phyloP scores from a whole-genome alignment of 2,329 filamentous ascomycete species.

The Dactylellina haptotyla region DNA sequence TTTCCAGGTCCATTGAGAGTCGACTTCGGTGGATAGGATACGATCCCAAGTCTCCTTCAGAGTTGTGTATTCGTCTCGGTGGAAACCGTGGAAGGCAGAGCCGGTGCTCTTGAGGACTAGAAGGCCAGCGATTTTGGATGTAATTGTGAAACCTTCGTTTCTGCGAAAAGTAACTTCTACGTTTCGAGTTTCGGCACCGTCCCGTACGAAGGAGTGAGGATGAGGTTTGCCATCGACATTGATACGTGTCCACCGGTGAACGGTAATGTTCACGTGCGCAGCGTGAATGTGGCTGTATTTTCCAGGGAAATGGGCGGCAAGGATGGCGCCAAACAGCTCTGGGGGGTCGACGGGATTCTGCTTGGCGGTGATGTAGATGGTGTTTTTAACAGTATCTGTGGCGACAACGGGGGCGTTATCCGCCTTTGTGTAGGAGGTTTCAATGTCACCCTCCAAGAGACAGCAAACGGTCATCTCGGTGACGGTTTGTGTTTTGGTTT shows the following conservation, averaged over 20 bases:
- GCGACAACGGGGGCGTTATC: slow-evolving; percentile 96
- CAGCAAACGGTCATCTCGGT: slow-evolving; percentile 95
- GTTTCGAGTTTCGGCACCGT: slow-evolving; percentile 86
- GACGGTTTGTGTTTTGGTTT: slow-evolving; percentile 82
- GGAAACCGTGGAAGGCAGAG: slow-evolving; percentile 93
- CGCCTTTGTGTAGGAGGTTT: slow-evolving; percentile 81
- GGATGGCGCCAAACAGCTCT: slow-evolving; percentile 85
- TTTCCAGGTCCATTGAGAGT: slow-evolving; percentile 87
- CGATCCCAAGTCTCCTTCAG: slow-evolving; percentile 92
- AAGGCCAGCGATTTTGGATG: slow-evolving; percentile 80
- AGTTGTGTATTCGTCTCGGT: slow-evolving; percentile 92
- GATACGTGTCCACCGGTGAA: slow-evolving; percentile 93
- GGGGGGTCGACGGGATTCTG: slow-evolving; percentile 90
- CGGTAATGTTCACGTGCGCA: slow-evolving; percentile 81
- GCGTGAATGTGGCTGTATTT: slow-evolving; percentile 87
- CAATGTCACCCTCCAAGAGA: slow-evolving; percentile 91
- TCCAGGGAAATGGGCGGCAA: slow-evolving; percentile 88
- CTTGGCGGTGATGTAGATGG: slow-evolving; percentile 92
- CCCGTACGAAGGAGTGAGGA: slow-evolving; percentile 92
- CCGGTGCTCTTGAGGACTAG: slow-evolving; percentile 96
- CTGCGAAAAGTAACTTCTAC: slow-evolving; percentile 78
- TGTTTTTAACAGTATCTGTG: slow-evolving; percentile 99
- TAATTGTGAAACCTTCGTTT: slow-evolving; percentile 76
- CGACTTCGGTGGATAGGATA: slow-evolving; percentile 92
- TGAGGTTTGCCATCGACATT: slow-evolving; percentile 86